Evolutionary conservation across 352 stramenopile species (phyloP), one percentile per base, ranked within the genome.

Genomic region (Pythium aristosporum): DNA sequence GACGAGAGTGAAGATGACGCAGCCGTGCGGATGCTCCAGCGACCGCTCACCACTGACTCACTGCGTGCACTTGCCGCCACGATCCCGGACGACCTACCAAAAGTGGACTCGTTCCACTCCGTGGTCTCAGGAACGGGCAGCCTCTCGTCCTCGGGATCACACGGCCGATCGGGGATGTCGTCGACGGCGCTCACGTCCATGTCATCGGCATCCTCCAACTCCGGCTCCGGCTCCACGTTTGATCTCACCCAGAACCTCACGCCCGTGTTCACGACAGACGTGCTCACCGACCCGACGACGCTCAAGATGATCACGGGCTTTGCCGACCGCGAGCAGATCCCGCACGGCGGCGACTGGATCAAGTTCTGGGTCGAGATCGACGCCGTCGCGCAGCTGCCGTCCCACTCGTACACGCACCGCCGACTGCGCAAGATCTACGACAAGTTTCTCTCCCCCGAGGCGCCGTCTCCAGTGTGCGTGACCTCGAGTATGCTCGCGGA

Each of bases 311-410:
- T 89, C 54, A 74, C 81, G 32, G 74, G 68, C 39, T 94, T 79
- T 63, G 73, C 76, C 18, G 80, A 88, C 65, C 67, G 61, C 10
- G 72, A 85, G 48, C 83, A 85, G 20, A 72, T 94, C 10, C 70
- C 67, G 4, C 76, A 79, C 53, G 85, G 79, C 18, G 72, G 66
- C 23, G 85, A 94, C 56, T 71, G 79, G 66, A 79, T 94, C 56
- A 74, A 76, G 10, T 94, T 94, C 68, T 94, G 85, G 85, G 79
- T 86, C 65, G 85, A 94, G 56, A 87, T 94, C 46, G 82, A 92
- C 64, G 74, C 89, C 52, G 65, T 94, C 36, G 77, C 87, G 53
- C 69, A 85, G 47, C 62, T 94, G 15, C 82, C 85, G 23, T 91
- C 80, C 18, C 80, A 90, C 36, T 90, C 83, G 41, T 94, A 94